Evolutionary conservation across 176 grass and related monocot genomes (phyloP).

Genomic region (Elymus sibiricus): DNA sequence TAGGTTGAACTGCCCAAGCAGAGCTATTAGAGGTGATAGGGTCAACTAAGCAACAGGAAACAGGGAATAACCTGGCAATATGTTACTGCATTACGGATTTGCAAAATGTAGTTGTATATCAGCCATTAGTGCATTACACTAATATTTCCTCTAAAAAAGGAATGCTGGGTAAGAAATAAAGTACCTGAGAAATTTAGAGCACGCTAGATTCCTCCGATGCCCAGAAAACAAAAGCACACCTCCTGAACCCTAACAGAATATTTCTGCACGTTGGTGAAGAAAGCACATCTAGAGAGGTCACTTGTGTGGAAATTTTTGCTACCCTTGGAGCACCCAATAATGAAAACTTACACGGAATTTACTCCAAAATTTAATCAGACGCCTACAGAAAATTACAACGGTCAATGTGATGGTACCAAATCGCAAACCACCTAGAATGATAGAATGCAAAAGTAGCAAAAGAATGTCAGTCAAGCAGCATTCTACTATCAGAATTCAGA

Average conservation of each 20-base stretch:
- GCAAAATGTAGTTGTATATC: background rate
- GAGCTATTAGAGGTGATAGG: background rate
- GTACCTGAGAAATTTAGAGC: conserved; percentile 9
- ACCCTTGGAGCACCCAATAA: background rate
- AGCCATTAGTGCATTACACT: background rate
- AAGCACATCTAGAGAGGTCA: background rate
- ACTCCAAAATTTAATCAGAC: conserved; percentile 1
- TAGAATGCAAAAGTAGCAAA: conserved; percentile 4
- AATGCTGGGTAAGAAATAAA: background rate
- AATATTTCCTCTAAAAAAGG: background rate
- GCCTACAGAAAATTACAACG: conserved; percentile 6
- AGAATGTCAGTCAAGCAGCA: background rate
- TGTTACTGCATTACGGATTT: background rate
- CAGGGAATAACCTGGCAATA: background rate
- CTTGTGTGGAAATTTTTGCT: background rate
- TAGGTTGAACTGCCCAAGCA: background rate
- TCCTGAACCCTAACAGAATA: background rate
- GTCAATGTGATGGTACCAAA: background rate
- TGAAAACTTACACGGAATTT: background rate
- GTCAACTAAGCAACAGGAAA: background rate
- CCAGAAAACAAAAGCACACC: background rate
- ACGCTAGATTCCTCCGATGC: conserved; percentile 10
- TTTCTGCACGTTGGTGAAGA: background rate
- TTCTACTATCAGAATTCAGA: background rate
- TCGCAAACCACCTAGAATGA: background rate